phyloP scores from a whole-genome alignment of 2,329 filamentous ascomycete genomes.

The Nemania serpens region DNA sequence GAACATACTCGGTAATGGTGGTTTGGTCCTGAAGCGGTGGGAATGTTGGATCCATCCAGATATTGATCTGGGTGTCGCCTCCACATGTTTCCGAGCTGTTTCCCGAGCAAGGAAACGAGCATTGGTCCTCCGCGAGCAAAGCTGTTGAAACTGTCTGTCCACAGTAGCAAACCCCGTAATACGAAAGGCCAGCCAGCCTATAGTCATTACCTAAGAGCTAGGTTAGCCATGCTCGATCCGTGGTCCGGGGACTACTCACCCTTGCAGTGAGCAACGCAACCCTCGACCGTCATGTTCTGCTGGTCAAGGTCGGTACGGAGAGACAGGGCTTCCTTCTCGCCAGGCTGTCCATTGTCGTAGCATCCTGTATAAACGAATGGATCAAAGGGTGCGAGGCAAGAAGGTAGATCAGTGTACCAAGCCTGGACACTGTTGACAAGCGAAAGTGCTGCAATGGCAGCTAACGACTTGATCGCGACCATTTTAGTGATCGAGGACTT shows the following conservation, averaged over 20 bases:
- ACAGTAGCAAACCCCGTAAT: conserved; percentile 59
- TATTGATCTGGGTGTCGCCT: conserved; percentile 28
- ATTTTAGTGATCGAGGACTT: conserved; percentile 32
- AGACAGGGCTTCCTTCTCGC: conserved; percentile 43
- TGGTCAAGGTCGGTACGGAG: conserved; percentile 48
- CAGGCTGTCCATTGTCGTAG: conserved; percentile 46
- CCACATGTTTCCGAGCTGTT: conserved; percentile 48
- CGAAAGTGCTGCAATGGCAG: conserved; percentile 46
- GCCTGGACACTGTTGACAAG: conserved; percentile 46
- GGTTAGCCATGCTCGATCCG: neutral
- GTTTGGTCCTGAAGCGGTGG: conserved; percentile 45
- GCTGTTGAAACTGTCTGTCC: conserved; percentile 58
- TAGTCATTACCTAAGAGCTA: conserved; percentile 50
- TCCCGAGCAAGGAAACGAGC: conserved; percentile 59
- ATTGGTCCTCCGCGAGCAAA: conserved; percentile 56
- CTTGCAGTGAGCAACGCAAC: conserved; percentile 55
- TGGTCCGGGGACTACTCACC: conserved; percentile 39
- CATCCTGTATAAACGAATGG: conserved; percentile 56
- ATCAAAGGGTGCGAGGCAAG: conserved; percentile 51
- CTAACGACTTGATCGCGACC: conserved; percentile 42
- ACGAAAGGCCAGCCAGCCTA: conserved; percentile 56
- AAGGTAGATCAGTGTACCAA: conserved; percentile 50
- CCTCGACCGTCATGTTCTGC: conserved; percentile 52
- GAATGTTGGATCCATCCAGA: conserved; percentile 51
- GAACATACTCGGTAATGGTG: conserved; percentile 57